phyloP scores from a whole-genome alignment of 2,329 filamentous ascomycete genomes.

The Aspergillus pseudotamarii region DNA sequence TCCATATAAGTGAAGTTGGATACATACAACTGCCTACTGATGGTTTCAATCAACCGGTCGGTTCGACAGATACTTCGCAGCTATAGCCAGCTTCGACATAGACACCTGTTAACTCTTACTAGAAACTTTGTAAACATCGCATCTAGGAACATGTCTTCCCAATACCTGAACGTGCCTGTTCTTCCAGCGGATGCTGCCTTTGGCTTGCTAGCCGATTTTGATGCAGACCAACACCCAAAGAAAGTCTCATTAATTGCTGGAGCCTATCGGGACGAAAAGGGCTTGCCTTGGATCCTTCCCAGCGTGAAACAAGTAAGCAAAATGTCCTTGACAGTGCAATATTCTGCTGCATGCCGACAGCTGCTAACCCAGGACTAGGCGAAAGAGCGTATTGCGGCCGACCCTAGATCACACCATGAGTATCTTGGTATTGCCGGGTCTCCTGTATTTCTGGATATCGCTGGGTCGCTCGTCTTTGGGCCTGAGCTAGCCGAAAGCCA shows the following conservation, averaged over 20 bases:
- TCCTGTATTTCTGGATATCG: slow-evolving; percentile 31
- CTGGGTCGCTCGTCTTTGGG: background rate
- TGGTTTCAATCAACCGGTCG: background rate
- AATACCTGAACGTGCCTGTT: background rate
- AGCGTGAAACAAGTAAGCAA: slow-evolving; percentile 34
- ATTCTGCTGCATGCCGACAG: background rate
- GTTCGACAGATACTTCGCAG: background rate
- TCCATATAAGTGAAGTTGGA: too few relatives aligned
- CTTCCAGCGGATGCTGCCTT: slow-evolving; percentile 20
- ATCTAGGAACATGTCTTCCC: background rate
- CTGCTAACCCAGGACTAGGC: slow-evolving; percentile 7
- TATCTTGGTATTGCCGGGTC: slow-evolving; percentile 89
- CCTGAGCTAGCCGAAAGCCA: background rate
- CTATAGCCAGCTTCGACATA: background rate
- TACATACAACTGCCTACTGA: background rate
- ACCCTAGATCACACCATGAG: slow-evolving; percentile 72
- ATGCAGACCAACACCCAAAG: slow-evolving; percentile 25
- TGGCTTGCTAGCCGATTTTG: slow-evolving; percentile 28
- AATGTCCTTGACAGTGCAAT: background rate
- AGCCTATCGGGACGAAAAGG: slow-evolving; percentile 45
- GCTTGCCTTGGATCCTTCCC: slow-evolving; percentile 42
- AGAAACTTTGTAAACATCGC: background rate
- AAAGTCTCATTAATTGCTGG: slow-evolving; percentile 46
- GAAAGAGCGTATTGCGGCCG: slow-evolving; percentile 65
- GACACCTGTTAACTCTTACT: background rate